phyloP scores from a whole-genome alignment of 192 early-diverging fungal species.

The Gorgonomyces haynaldii region DNA sequence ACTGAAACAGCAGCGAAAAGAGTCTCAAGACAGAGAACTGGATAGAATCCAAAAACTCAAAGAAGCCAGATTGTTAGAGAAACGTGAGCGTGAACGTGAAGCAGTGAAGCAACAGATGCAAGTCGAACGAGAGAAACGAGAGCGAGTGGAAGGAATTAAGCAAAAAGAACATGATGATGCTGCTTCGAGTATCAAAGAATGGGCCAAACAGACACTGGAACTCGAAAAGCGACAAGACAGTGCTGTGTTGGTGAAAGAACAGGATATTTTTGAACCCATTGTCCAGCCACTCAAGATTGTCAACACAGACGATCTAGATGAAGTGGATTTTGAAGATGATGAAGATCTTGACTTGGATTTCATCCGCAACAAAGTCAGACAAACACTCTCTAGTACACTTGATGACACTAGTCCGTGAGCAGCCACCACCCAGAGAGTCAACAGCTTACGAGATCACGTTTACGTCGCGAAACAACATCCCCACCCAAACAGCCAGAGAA shows the following conservation, averaged over 20 bases:
- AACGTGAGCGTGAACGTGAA: constrained; percentile 22
- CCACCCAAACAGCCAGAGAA: constrained; percentile 39
- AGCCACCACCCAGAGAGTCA: constrained; percentile 5
- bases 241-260: neutral
- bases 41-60: constrained; percentile 3
- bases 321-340: neutral
- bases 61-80: constrained; percentile 14
- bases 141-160: constrained; percentile 19
- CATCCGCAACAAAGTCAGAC: constrained; percentile 19
- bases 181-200: neutral
- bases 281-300: neutral
- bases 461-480: constrained; percentile 28
- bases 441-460: constrained; percentile 22
- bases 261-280: constrained; percentile 12
- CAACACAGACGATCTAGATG: neutral
- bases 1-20: constrained; percentile 10
- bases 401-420: no score
- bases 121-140: constrained; percentile 31
- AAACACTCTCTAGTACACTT: neutral
- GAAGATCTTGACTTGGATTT: constrained; percentile 39
- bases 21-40: constrained; percentile 14
- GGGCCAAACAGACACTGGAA: neutral
- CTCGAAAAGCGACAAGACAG: neutral
- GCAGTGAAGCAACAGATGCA: constrained; percentile 37
- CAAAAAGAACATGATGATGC: constrained; percentile 24